A percentile compares a stretch with the other conserved stretches of the same genome.
Evolutionary conservation across 106 monocot species (phyloP).

Genomic region (Vanilla planifolia): DNA sequence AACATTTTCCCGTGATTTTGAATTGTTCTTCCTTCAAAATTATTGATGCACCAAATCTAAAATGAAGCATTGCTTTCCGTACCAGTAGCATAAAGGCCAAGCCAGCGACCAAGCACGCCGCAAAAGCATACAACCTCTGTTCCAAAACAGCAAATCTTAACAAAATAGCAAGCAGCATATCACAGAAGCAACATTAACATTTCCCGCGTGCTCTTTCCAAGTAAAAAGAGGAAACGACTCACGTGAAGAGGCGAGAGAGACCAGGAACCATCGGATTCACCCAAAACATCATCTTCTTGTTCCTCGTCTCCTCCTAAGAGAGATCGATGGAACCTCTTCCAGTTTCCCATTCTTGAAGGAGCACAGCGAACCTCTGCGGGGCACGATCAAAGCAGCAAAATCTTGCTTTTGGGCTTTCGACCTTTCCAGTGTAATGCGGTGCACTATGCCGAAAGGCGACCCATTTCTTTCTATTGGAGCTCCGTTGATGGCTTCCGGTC

Average conservation of each 20-base stretch:
- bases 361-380: no score
- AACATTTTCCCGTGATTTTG: no score
- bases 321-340: slow-evolving; percentile 41
- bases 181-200: neutral
- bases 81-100: slow-evolving; percentile 78
- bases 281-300: slow-evolving; percentile 50
- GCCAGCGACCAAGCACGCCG: slow-evolving; percentile 53
- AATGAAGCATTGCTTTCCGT: slow-evolving; percentile 6
- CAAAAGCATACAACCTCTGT: slow-evolving; percentile 82
- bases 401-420: no score
- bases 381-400: no score
- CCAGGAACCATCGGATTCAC: slow-evolving; percentile 39
- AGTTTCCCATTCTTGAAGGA: slow-evolving; percentile 29
- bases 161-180: neutral
- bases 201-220: neutral
- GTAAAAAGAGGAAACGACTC: neutral
- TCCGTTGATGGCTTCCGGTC: no score
- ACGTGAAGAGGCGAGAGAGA: slow-evolving; percentile 79
- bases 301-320: slow-evolving; percentile 35
- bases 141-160: slow-evolving; percentile 13
- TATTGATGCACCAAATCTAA: no score
- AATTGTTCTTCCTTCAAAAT: no score
- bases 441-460: no score
- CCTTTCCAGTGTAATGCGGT: no score
- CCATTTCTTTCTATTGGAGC: no score